These are phyloP conservation scores for Puccinia horiana DNA, from an alignment of 1,284 basidiomycete genomes.

Conservation along the genomic window DNA sequence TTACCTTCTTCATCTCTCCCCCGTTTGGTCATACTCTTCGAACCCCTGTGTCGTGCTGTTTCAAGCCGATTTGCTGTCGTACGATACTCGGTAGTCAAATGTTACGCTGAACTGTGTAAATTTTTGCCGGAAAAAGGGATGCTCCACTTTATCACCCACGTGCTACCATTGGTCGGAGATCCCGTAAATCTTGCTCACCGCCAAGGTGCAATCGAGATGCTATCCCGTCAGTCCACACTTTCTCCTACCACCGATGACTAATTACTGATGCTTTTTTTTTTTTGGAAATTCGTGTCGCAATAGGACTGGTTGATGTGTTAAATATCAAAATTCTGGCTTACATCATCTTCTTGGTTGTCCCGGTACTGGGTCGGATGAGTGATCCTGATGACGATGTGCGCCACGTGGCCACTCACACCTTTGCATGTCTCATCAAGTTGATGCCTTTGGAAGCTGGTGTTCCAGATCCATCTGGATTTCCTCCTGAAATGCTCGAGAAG, in stretches of 20 bases:
- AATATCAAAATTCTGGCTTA: slow-evolving; percentile 95
- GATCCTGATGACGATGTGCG: slow-evolving; percentile 88
- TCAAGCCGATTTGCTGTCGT: slow-evolving; percentile 85
- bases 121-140: slow-evolving; percentile 82
- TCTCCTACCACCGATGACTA: not conserved
- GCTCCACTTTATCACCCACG: slow-evolving; percentile 79
- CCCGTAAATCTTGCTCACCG: slow-evolving; percentile 74
- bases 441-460: slow-evolving; percentile 96
- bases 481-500: slow-evolving; percentile 81
- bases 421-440: slow-evolving; percentile 98
- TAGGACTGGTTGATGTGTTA: slow-evolving; percentile 85
- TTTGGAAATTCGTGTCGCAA: slow-evolving; percentile 13
- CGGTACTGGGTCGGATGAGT: slow-evolving; percentile 95
- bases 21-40: slow-evolving; percentile 72
- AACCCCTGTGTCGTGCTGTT: slow-evolving; percentile 72
- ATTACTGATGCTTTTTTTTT: not conserved
- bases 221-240: slow-evolving; percentile 72
- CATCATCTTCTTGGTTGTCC: slow-evolving; percentile 94
- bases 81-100: slow-evolving; percentile 80
- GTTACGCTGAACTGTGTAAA: slow-evolving; percentile 82
- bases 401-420: slow-evolving; percentile 90
- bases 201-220: slow-evolving; percentile 84
- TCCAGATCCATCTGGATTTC: slow-evolving; percentile 90
- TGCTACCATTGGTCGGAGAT: slow-evolving; percentile 84
- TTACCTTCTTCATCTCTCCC: slow-evolving; percentile 72